phyloP scores from a whole-genome alignment of 2,329 filamentous ascomycete species.

The Hymenoscyphus linearis region DNA sequence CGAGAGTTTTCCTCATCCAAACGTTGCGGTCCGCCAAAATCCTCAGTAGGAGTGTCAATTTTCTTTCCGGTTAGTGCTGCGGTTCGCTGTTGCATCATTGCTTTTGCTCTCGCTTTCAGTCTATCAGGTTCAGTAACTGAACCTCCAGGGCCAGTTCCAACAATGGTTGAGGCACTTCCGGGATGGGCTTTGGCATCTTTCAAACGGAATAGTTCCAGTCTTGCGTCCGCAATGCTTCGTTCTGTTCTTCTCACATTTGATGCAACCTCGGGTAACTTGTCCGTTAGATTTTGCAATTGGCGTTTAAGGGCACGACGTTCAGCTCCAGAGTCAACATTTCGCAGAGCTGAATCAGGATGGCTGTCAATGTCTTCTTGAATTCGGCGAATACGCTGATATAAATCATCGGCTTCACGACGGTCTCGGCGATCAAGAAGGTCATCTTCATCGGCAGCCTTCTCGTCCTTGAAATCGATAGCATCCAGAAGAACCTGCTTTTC shows the following conservation, averaged over 20 bases:
- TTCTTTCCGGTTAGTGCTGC: conserved; percentile 87
- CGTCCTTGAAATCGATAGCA: conserved; percentile 93
- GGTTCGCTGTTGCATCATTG: conserved; percentile 97
- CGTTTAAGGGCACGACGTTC: conserved; percentile 82
- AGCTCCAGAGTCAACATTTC: conserved; percentile 75
- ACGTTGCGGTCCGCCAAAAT: conserved; percentile 73
- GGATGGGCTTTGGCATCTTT: conserved; percentile 92
- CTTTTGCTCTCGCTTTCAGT: conserved; percentile 89
- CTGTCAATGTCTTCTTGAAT: conserved; percentile 92
- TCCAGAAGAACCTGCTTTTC: conserved; percentile 94
- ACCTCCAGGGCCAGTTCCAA: conserved; percentile 90
- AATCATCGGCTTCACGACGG: conserved; percentile 84
- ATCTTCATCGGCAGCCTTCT: conserved; percentile 84
- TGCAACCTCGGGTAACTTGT: conserved; percentile 85
- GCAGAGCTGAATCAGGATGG: conserved; percentile 71
- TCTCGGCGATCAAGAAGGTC: conserved; percentile 87
- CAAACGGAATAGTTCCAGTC: conserved; percentile 86
- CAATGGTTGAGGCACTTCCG: conserved; percentile 69
- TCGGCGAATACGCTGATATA: conserved; percentile 86
- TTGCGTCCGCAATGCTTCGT: conserved; percentile 86
- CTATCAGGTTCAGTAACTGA: conserved; percentile 88
- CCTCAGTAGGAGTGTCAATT: conserved; percentile 61
- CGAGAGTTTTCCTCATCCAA: conserved; percentile 83
- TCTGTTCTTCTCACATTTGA: conserved; percentile 89
- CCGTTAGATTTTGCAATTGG: conserved; percentile 81